Conservation (phyloP, 495 filamentous ascomycete species). For the Penicillium lagena region DNA sequence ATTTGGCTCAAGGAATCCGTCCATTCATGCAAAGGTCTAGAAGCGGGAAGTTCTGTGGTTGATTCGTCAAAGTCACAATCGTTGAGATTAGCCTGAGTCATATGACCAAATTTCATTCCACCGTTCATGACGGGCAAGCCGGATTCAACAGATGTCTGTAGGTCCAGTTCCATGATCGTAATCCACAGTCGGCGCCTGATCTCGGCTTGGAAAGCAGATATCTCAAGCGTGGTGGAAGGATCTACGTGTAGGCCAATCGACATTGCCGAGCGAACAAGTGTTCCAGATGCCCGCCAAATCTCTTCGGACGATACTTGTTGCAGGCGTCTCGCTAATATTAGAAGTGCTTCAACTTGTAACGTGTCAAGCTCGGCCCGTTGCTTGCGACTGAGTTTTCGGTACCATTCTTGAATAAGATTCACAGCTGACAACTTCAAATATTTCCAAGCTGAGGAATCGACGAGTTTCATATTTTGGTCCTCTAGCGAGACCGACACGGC, state of each 20-base stretch:
- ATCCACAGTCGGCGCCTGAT: slow-evolving; percentile 35
- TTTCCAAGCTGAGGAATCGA: slow-evolving; percentile 26
- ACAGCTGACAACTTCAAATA: slow-evolving; percentile 19
- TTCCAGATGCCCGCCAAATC: slow-evolving; percentile 50
- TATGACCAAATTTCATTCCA: slow-evolving; percentile 16
- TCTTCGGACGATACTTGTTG: slow-evolving; percentile 30
- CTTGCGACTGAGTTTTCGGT: slow-evolving; percentile 28
- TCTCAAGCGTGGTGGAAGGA: slow-evolving; percentile 18
- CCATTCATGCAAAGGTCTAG: slow-evolving; percentile 12
- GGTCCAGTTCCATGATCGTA: slow-evolving; percentile 37
- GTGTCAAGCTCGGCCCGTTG: slow-evolving; percentile 29
- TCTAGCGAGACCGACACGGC: slow-evolving; percentile 10
- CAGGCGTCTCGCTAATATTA: slow-evolving; percentile 42
- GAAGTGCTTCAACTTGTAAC: slow-evolving; percentile 18
- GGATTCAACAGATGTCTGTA: slow-evolving; percentile 29
- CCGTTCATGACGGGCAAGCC: slow-evolving; percentile 34
- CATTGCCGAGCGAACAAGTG: slow-evolving; percentile 49
- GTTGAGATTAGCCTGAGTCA: slow-evolving; percentile 25
- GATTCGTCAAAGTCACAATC: slow-evolving; percentile 37
- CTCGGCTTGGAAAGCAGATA: slow-evolving; percentile 28
- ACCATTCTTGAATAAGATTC: slow-evolving; percentile 20
- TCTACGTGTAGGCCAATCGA: slow-evolving; percentile 56
- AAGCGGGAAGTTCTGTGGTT: slow-evolving; percentile 22
- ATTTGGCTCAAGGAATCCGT: slow-evolving; percentile 19
- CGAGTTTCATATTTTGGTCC: slow-evolving; percentile 18